Conservation (phyloP, 768 basidiomycete genomes). For the Lepiota venenata region DNA sequence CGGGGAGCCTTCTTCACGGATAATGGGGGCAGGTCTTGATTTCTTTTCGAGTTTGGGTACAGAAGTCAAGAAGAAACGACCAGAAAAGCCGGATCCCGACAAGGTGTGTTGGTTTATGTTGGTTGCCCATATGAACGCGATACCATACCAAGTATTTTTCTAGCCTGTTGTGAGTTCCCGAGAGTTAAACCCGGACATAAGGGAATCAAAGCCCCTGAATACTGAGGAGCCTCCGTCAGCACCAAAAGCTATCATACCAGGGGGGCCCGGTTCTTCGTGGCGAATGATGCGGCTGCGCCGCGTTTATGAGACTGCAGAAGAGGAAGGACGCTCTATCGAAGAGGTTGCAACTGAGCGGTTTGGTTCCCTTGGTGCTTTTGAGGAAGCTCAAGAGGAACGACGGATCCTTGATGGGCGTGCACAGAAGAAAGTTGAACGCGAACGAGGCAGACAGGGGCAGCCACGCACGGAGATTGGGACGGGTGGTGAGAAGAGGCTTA, state of each 20-base stretch:
- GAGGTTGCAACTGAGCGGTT: constrained; percentile 89
- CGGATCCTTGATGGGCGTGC: constrained; percentile 83
- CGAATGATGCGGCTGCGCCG: constrained; percentile 95
- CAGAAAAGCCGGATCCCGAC: constrained; percentile 64
- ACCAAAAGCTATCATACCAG: constrained; percentile 59
- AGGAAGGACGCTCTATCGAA: constrained; percentile 70
- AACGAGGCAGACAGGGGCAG: constrained; percentile 30
- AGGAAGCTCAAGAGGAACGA: constrained; percentile 86
- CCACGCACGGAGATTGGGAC: constrained; percentile 28
- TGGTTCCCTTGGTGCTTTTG: constrained; percentile 78
- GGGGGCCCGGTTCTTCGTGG: constrained; percentile 94
- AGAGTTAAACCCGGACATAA: constrained; percentile 61
- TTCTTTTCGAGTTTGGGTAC: constrained; percentile 89
- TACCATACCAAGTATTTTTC: constrained; percentile 13
- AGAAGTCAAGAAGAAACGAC: constrained; percentile 64
- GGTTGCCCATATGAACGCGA: neutral
- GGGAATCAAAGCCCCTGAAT: constrained; percentile 38
- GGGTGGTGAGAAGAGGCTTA: constrained; percentile 50
- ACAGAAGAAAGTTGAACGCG: constrained; percentile 42
- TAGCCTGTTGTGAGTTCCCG: constrained; percentile 60
- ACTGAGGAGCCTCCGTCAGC: constrained; percentile 34
- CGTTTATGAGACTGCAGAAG: constrained; percentile 87
- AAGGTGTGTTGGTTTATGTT: constrained; percentile 45
- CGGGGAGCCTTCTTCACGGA: constrained; percentile 50
- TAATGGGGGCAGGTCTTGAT: constrained; percentile 62